Evolutionary conservation across 495 filamentous ascomycete genomes (phyloP), one percentile per base, ranked within the genome.

Genomic region (Viridothelium virens): DNA sequence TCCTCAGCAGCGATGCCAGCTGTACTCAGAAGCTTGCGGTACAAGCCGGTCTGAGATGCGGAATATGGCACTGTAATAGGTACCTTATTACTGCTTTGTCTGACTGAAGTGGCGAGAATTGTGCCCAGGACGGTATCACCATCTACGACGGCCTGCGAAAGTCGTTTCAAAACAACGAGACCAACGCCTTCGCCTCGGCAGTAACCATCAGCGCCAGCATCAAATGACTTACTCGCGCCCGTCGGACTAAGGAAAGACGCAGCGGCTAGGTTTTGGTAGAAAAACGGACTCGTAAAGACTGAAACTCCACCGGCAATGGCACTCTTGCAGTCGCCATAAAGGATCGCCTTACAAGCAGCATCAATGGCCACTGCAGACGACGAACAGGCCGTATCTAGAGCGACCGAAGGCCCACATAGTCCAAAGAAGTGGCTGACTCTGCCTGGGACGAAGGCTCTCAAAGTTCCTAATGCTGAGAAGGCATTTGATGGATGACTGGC

Each of bases 161-260:
- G 48, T 12, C 75, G 64, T 71, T 77, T 75, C 38, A 77, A 38
- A 34, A 78, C 62, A 7, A 79, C 65, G 4, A 73, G 73, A n/a
- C 63, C 76, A 25, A 73, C 68, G n/a, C 56, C 73, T n/a, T 78
- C 77, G 5, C 65, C 74, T 41, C 77, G 67, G 67, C 76, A 78
- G 61, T 77, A 78, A 1, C 77, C 77, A 69, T 77, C 70, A n/a
- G 77, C 77, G 7, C 63, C 65, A 65, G 74, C 73, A 53, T 77
- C 76, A 64, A 72, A 79, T 2, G 77, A 73, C 37, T 77, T 79
- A 68, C 77, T 79, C 37, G 75, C 74, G 9, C 76, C 75, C 25
- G 75, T 77, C 2, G 33, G 66, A 3, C 76, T 76, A 3, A 79
- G 67, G 50, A 79, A 78, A 39, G 72, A 71, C 0, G 74, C 77